Conservation (phyloP, 2,329 filamentous ascomycete genomes). For the Venturia oleaginea region DNA sequence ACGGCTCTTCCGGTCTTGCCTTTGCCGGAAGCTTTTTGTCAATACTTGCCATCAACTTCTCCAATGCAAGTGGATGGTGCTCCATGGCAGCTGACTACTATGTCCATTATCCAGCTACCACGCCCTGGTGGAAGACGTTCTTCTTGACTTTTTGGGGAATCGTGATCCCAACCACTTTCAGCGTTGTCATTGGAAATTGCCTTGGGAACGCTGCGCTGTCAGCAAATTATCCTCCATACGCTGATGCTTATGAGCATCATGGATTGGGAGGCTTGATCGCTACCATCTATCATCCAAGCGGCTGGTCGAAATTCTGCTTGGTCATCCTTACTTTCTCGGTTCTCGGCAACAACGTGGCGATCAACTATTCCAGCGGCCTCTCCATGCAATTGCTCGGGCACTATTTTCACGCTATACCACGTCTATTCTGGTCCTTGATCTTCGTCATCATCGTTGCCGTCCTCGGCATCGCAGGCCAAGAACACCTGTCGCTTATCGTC, state of each 20-base stretch:
- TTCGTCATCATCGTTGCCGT: slow-evolving; percentile 36
- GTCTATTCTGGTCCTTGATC: slow-evolving; percentile 38
- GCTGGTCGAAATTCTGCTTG: slow-evolving; percentile 41
- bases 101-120: slow-evolving; percentile 32
- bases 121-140: slow-evolving; percentile 32
- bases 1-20: slow-evolving; percentile 23
- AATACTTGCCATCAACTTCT: slow-evolving; percentile 24
- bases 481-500: slow-evolving; percentile 34
- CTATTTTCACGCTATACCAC: slow-evolving; percentile 43
- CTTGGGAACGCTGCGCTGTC: slow-evolving; percentile 29
- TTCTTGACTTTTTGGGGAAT: slow-evolving; percentile 34
- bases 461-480: slow-evolving; percentile 35
- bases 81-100: slow-evolving; percentile 37
- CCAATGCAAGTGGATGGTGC: slow-evolving; percentile 26
- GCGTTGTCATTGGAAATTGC: slow-evolving; percentile 36
- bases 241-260: slow-evolving; percentile 32
- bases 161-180: slow-evolving; percentile 33
- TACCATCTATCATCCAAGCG: slow-evolving; percentile 35
- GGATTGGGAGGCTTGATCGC: slow-evolving; percentile 41
- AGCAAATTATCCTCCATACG: slow-evolving; percentile 17
- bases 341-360: slow-evolving; percentile 38
- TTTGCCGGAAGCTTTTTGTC: slow-evolving; percentile 25
- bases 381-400: slow-evolving; percentile 39
- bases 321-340: slow-evolving; percentile 35
- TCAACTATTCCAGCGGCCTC: slow-evolving; percentile 42